Base-by-base conservation (phyloP, 2,329 filamentous ascomycete genomes). In the Fusarium algeriense region DNA sequence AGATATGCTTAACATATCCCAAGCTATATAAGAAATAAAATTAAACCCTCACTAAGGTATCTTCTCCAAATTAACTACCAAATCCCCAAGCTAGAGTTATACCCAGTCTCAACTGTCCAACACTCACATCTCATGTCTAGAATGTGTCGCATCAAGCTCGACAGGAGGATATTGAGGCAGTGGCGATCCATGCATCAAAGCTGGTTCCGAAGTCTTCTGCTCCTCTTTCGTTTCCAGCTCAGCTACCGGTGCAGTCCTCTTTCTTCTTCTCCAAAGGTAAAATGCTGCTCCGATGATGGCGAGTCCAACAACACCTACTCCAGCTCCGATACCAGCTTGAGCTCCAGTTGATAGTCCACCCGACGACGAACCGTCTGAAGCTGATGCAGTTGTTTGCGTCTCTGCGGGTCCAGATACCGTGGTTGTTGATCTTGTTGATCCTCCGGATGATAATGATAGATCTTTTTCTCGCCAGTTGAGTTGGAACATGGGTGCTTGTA, bases 401-500 rank as follows among this genome's bases (percentile, higher is more conserved):
- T 52, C 32, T 19, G 8, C 32, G 2, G 38, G 23, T 4, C 13
- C 38, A 1, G 60, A 41, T 0, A 32, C n/a, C 7, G 17, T 37
- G 5, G 19, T 8, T 5, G 38, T 32, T 5, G 45, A 32, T 37
- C 30, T n/a, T 11, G 30, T 37, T 1, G 41, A 20, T 19, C 23
- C 23, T 4, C 38, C 43, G 3, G 20, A 26, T 10, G 34, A 53
- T 2, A 44, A 8, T 0, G 38, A 14, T 1, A 43, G 7, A 19
- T 53, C 23, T 3, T n/a, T 34, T 7, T 38, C 40, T 6, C 12
- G 12, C 17, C 49, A 13, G 14, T 52, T 60, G 15, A 62, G 38
- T 19, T 65, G 60, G 9, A 65, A 44, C 62, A 65, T 64, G 3
- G 62, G 60, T 7, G 62, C 62, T 3, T 35, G 41, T 1, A 64